A percentile compares a stretch with the other conserved stretches of the same genome.
These are phyloP conservation scores for Umbelopsis sp. DNA, from an alignment of 371 early-diverging fungal species.

Conservation along the genomic window DNA sequence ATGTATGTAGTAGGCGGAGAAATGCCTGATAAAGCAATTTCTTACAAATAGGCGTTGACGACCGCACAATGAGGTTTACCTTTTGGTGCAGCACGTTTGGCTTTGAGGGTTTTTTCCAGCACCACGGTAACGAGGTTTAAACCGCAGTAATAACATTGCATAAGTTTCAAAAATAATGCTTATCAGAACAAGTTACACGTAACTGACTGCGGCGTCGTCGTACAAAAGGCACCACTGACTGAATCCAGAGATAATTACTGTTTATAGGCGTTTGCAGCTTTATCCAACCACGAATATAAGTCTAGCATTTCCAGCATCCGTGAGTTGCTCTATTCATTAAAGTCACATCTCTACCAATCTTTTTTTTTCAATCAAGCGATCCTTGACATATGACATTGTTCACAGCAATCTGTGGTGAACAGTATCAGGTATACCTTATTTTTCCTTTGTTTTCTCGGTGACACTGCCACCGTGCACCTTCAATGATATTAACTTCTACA, in stretches of 20 bases:
- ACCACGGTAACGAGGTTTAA: too few species aligned
- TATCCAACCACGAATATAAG: neutral
- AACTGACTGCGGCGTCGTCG: neutral
- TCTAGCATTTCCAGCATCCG: neutral
- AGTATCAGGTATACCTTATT: conserved; percentile 1
- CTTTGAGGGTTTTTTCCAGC: too few species aligned
- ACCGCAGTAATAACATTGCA: too few species aligned
- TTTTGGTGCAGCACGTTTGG: too few species aligned
- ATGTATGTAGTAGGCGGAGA: too few species aligned
- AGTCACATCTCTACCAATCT: neutral
- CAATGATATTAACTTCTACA: neutral
- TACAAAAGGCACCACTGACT: neutral
- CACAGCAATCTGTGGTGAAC: conserved; percentile 11
- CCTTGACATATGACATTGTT: conserved; percentile 3
- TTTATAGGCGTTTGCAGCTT: neutral
- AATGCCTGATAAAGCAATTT: too few species aligned
- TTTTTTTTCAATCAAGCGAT: neutral
- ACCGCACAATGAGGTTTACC: too few species aligned
- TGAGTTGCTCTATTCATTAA: neutral
- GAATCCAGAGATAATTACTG: conserved; percentile 12
- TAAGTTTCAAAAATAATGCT: neutral
- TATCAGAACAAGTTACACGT: neutral
- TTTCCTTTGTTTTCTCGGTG: neutral
- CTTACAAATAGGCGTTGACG: too few species aligned
- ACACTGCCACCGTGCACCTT: neutral